Percentiles rank a stretch among this genome's conserved stretches.
Evolutionary conservation across 805 yeast genomes (phyloP).

Genomic region (Kuraishia hungarica): DNA sequence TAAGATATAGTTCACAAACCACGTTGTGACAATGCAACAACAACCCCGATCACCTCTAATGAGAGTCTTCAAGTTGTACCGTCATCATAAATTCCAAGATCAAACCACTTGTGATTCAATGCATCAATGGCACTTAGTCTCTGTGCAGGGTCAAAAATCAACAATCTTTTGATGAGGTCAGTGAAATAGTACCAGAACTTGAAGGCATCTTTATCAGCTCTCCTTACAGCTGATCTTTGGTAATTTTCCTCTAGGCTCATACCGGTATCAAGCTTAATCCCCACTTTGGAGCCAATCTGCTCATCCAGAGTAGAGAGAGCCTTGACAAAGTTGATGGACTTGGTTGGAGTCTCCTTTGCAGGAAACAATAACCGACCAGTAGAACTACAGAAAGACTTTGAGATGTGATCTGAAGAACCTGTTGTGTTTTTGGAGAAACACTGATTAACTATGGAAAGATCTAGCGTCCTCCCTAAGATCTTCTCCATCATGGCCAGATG

Average conservation of each 20-base stretch:
- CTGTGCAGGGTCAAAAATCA: conserved; percentile 41
- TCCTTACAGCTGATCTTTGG: conserved; percentile 12
- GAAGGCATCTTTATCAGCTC: conserved; percentile 48
- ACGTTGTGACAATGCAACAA: not conserved
- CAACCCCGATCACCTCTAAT: too few relatives aligned
- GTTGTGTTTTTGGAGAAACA: conserved; percentile 16
- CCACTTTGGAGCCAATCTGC: conserved; percentile 20
- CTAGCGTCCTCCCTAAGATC: conserved; percentile 50
- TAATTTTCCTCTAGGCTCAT: conserved; percentile 16
- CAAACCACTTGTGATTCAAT: conserved; percentile 67
- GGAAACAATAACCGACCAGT: conserved; percentile 27
- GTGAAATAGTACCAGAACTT: conserved; percentile 76
- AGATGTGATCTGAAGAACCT: conserved; percentile 11
- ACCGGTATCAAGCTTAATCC: conserved; percentile 16
- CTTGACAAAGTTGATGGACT: conserved; percentile 28
- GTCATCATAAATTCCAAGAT: conserved; percentile 49
- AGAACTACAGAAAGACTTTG: conserved; percentile 20
- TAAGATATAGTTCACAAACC: not conserved
- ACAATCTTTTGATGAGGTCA: conserved; percentile 40
- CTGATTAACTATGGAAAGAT: conserved; percentile 22
- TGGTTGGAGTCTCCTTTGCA: conserved; percentile 21
- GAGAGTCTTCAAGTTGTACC: conserved; percentile 21
- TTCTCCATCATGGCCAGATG: conserved; percentile 94
- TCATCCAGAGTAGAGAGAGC: conserved; percentile 17
- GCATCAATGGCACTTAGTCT: conserved; percentile 48